These are phyloP conservation scores for Leucocoprinus leucothites DNA, from an alignment of 768 basidiomycete species.

Conservation along the genomic window DNA sequence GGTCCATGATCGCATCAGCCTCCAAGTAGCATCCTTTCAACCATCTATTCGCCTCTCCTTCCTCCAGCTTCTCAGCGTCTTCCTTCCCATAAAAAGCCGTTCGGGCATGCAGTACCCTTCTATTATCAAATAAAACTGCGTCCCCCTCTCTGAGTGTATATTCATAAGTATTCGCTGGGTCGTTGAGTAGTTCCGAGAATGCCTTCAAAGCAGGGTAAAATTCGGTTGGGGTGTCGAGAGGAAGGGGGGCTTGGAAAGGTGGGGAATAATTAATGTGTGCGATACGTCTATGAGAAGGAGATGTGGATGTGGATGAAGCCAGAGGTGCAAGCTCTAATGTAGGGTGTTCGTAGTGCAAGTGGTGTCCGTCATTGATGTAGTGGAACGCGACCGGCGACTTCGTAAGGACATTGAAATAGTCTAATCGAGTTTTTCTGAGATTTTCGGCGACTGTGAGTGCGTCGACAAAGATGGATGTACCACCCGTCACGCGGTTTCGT, in stretches of 20 bases:
- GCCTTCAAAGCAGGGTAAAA: constrained; percentile 62
- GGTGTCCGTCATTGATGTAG: constrained; percentile 89
- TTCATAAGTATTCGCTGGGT: constrained; percentile 47
- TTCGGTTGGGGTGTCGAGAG: constrained; percentile 43
- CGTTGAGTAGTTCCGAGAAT: constrained; percentile 60
- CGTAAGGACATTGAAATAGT: constrained; percentile 56
- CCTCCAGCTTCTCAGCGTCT: constrained; percentile 23
- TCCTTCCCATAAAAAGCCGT: constrained; percentile 59
- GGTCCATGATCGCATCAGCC: constrained; percentile 61
- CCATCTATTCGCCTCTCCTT: constrained; percentile 73
- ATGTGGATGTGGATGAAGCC: constrained; percentile 8
- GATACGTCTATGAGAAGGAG: constrained; percentile 29
- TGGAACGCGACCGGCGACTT: constrained; percentile 77
- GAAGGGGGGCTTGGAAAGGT: constrained; percentile 88
- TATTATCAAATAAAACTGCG: constrained; percentile 88
- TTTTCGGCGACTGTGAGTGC: constrained; percentile 59
- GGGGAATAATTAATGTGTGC: constrained; percentile 87
- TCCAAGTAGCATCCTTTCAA: constrained; percentile 86
- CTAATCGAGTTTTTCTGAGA: constrained; percentile 44
- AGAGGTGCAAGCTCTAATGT: constrained; percentile 62
- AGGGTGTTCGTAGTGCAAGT: constrained; percentile 68
- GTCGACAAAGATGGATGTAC: constrained; percentile 86
- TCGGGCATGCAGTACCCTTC: constrained; percentile 84
- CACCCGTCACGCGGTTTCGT: constrained; percentile 79
- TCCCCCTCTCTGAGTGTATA: constrained; percentile 81